Evolutionary conservation across 108 stramenopile genomes (phyloP).

Genomic region (Chaetoceros muelleri): DNA sequence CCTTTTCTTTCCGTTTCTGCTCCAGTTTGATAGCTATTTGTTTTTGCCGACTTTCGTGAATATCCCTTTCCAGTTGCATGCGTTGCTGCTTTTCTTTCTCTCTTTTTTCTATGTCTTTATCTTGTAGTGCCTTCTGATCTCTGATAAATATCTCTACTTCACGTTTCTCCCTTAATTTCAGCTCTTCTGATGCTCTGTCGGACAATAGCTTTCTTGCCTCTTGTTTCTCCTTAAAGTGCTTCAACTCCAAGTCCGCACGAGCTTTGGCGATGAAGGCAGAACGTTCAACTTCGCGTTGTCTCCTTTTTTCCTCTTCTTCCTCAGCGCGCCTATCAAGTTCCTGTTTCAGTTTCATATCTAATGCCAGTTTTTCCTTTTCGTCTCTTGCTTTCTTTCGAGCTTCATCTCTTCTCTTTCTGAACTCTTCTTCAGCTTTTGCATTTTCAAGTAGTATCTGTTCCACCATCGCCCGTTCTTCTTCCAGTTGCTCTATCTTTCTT

Average conservation of each 20-base stretch:
- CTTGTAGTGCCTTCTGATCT: conserved; percentile 19
- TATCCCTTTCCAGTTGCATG: conserved; percentile 8
- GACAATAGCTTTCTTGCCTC: conserved; percentile 36
- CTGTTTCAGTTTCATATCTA: conserved; percentile 12
- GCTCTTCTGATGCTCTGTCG: conserved; percentile 42
- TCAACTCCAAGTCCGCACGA: conserved; percentile 33
- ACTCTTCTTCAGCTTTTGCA: conserved; percentile 11
- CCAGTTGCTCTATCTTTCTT: conserved; percentile 11
- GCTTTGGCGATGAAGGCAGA: conserved; percentile 35
- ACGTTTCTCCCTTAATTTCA: conserved; percentile 23
- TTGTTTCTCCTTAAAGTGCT: conserved; percentile 45
- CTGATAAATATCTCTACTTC: conserved; percentile 45
- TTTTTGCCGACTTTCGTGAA: conserved; percentile 24
- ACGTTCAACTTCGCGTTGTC: conserved; percentile 33
- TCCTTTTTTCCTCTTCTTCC: conserved; percentile 21
- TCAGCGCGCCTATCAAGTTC: conserved; percentile 22
- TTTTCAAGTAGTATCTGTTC: conserved; percentile 27
- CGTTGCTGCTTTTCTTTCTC: conserved; percentile 10
- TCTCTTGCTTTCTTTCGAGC: conserved; percentile 18
- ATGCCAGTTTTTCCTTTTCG: conserved; percentile 22
- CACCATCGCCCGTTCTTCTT: conserved; percentile 26
- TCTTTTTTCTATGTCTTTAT: conserved; percentile 20
- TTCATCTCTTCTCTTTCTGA: conserved; percentile 10
- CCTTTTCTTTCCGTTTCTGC: conserved; percentile 14
- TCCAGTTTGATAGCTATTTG: conserved; percentile 24